Base-by-base conservation (phyloP, 129 eudicot genomes). In the Scalesia atractyloides region DNA sequence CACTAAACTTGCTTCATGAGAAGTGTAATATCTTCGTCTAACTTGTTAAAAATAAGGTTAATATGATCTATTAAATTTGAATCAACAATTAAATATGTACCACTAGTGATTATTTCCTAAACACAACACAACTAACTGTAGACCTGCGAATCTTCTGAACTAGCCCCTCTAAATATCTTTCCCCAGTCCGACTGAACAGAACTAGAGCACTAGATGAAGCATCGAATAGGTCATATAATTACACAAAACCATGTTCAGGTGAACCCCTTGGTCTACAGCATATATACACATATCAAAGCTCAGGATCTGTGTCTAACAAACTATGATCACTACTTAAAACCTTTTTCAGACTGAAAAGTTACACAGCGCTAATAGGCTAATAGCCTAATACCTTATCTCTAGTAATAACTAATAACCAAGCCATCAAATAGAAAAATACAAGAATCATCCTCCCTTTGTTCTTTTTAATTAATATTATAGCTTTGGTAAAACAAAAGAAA, bases 11-110 rank as follows among this genome's bases (percentile, higher is more conserved):
- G 58, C 72, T 22, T 14, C 72, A 68, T 48, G 26, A 68, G 44
- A 68, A 48, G 60, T 68, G 19, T 47, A 70, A 50, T 39, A 56
- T 70, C 51, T 53, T 54, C 54, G 2, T 70, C 39, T 47, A 56
- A 14, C 66, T 13, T 14, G 65, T 22, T 56, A 50, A 10, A 57
- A 4, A 63, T 37, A 54, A 39, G 20, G 54, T 53, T 5, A 18
- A 39, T 41, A 70, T 37, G 39, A 30, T 15, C 19, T n/a, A 22
- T 16, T n/a, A 50, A 7, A 68, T 49, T 49, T 48, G n/a, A 54
- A 41, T 57, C 30, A 56, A 68, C 61, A 16, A 7, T 14, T 30
- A 49, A 20, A 41, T 39, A 71, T 39, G 54, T 36, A 5, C 37
- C 20, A 39, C 22, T 56, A 14, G 66, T 13, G 14, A 19, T 20